A percentile compares a stretch with the other conserved stretches of the same genome.
phyloP scores from a whole-genome alignment of 306 rosid species.

The Sphenostylis stenocarpa region DNA sequence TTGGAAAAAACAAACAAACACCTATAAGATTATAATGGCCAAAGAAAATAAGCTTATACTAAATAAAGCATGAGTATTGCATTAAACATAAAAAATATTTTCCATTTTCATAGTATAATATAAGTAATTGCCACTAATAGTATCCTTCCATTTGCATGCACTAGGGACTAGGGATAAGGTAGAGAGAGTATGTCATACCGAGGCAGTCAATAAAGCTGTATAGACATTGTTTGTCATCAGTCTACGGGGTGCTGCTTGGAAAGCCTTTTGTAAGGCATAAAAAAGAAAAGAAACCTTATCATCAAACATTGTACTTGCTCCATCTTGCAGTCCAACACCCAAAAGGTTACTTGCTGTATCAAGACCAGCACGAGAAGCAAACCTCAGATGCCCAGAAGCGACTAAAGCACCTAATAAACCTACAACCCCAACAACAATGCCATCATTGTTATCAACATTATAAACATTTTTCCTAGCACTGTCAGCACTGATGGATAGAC shows the following conservation, averaged over 20 bases:
- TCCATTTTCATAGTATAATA: neutral
- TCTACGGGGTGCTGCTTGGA: conserved; percentile 90
- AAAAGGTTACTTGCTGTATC: conserved; percentile 65
- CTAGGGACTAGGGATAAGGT: conserved; percentile 2
- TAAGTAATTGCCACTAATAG: conserved; percentile 1
- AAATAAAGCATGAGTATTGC: conserved; percentile 25
- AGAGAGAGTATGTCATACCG: conserved; percentile 65
- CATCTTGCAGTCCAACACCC: conserved; percentile 72
- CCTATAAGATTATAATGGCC: conserved; percentile 19
- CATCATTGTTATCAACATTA: conserved; percentile 86
- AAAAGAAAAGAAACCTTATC: conserved; percentile 90
- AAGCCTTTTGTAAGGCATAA: conserved; percentile 92
- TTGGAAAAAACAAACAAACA: neutral
- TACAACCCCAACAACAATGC: conserved; percentile 83
- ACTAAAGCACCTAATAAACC: conserved; percentile 84
- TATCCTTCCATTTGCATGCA: neutral
- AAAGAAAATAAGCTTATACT: neutral
- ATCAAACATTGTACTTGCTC: conserved; percentile 87
- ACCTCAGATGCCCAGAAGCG: conserved; percentile 79
- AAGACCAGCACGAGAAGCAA: conserved; percentile 51
- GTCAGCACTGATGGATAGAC: conserved; percentile 86
- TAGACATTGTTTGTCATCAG: conserved; percentile 81
- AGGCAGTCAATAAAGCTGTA: conserved; percentile 82
- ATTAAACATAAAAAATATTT: conserved; percentile 18
- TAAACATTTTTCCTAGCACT: conserved; percentile 95